Percentiles rank a stretch among this genome's conserved stretches.
phyloP scores from a whole-genome alignment of 257 asterid species.

The Capsicum pubescens region DNA sequence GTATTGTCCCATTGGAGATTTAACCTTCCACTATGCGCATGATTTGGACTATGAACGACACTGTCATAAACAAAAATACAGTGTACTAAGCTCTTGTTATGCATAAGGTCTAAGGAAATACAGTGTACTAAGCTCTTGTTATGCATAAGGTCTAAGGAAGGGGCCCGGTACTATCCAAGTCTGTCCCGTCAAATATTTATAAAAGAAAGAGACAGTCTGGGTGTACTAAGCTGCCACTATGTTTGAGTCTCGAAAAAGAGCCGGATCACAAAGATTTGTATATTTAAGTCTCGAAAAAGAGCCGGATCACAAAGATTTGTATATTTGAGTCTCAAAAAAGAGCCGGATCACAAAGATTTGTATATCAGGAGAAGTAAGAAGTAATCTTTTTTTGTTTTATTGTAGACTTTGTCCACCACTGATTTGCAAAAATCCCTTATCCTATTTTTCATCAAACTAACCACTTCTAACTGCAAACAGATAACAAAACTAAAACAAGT shows the following conservation, averaged over 20 bases:
- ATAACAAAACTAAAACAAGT: not conserved
- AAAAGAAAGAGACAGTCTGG: no score
- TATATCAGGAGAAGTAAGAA: not conserved
- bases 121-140: not conserved
- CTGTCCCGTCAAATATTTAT: not conserved
- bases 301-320: no score
- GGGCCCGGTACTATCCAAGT: not conserved
- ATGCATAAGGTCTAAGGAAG: not conserved
- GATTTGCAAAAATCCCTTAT: slow-evolving; percentile 18
- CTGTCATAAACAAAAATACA: not conserved
- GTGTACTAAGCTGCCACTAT: not conserved
- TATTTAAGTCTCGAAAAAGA: no score
- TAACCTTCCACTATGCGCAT: no score
- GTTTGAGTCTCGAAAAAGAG: no score
- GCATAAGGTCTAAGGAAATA: no score
- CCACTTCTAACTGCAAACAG: slow-evolving; percentile 31
- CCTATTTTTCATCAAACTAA: slow-evolving; percentile 20
- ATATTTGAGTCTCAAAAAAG: no score
- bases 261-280: no score
- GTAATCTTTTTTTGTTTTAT: not conserved
- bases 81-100: not conserved
- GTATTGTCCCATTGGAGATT: no score
- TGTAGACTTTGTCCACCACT: slow-evolving; percentile 30
- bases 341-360: not conserved
- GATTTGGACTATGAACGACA: no score